Evolutionary conservation across 2,329 filamentous ascomycete species (phyloP), one percentile per base, ranked within the genome.

Genomic region (Chrysoporthe deuterocubensis): DNA sequence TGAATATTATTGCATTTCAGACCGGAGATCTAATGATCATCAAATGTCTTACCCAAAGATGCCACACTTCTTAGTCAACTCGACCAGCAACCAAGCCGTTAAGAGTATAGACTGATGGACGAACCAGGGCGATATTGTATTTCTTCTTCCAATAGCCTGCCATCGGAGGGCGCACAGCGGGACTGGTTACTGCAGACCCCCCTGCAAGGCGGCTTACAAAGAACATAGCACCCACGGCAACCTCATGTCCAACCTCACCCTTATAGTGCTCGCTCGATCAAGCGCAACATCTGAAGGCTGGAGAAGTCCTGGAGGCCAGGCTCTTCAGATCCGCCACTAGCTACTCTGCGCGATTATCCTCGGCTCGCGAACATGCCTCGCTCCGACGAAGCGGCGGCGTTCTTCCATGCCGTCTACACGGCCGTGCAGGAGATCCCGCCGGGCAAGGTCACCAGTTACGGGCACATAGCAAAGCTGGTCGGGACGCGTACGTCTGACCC

Each of bases 381-480:
- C 70, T 89, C 90, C 57, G 91, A 94, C 72, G 92, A 94, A 79
- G 91, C 91, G 14, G 84, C 85, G 71, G 85, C 90, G 26, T 95
- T 94, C 83, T 93, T 91, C 78, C 81, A 83, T 81, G 82, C 91
- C 57, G 94, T 97, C 62, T 97, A 97, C 81, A 81, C 84, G 68
- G 93, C 94, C 16, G 87, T 97, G 3, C 92, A 95, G 78, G 89
- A 97, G 77, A 92, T 98, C 43, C 95, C 96, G 0, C 76, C 79
- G 9, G 95, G 95, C 70, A 91, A 86, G 76, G 94, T 97, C 54
- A 97, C 94, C 1, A 92, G 88, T 59, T 98, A 98, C 76, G 93
- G 92, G 2, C 91, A 94, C 76, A 93, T 94, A 71, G 92, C 91
- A 50, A 83, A 80, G 68, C 83, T 94, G 5, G 80, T 94, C 9